phyloP scores from a whole-genome alignment of 352 stramenopile genomes.

The Phytophthora kernoviae region DNA sequence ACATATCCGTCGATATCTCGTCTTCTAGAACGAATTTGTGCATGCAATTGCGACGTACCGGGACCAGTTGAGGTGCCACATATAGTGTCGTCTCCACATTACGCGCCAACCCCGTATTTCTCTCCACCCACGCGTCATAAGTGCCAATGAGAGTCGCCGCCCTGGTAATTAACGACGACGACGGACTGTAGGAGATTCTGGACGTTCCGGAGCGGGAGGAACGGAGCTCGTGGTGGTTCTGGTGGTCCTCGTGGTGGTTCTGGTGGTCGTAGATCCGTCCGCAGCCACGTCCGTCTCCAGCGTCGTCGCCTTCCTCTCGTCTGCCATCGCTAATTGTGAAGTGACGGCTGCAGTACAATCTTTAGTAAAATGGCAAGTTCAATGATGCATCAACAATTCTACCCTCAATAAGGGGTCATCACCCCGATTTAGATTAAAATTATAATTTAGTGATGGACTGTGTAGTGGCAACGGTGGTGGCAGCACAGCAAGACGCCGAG shows the following conservation, averaged over 20 bases:
- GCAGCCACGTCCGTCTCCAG: slow-evolving; percentile 19
- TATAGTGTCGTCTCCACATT: slow-evolving; percentile 84
- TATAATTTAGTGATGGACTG: not conserved
- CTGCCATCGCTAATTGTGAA: slow-evolving; percentile 16
- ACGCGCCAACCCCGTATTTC: slow-evolving; percentile 60
- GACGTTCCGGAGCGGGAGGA: not conserved
- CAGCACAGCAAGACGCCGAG: slow-evolving; percentile 6
- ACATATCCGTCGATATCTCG: too few species aligned
- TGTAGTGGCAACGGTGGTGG: slow-evolving; percentile 17
- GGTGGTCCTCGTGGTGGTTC: slow-evolving; percentile 11
- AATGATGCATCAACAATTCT: slow-evolving; percentile 5
- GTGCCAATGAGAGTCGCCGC: slow-evolving; percentile 25
- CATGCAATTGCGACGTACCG: slow-evolving; percentile 35
- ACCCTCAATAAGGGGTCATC: not conserved
- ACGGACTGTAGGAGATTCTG: not conserved
- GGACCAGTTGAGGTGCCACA: slow-evolving; percentile 77
- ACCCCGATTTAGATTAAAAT: not conserved
- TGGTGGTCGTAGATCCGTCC: slow-evolving; percentile 16
- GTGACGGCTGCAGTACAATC: not conserved
- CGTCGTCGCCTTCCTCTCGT: slow-evolving; percentile 21
- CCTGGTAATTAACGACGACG: slow-evolving; percentile 11
- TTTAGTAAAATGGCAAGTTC: not conserved
- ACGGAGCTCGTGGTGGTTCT: slow-evolving; percentile 5
- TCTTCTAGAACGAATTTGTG: not conserved
- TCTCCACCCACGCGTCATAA: slow-evolving; percentile 77